Percentiles rank a stretch among this genome's conserved stretches.
Conservation (phyloP, 148 eudicot species). For the Talinum fruticosum region DNA sequence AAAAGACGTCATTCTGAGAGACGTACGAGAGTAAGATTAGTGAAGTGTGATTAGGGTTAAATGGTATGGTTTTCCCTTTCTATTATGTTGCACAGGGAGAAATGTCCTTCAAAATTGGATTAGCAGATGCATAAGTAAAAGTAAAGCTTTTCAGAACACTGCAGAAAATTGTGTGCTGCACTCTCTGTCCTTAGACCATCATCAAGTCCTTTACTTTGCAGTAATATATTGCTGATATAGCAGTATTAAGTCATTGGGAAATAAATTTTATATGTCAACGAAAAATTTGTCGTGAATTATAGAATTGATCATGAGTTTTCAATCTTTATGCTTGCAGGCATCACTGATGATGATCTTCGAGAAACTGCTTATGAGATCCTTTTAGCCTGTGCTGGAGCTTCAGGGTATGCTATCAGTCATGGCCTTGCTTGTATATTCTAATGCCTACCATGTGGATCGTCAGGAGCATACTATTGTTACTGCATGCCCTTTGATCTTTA, state of each 20-base stretch:
- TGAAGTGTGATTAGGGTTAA: not conserved
- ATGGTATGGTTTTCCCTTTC: not conserved
- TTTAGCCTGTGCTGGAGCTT: conserved; percentile 97
- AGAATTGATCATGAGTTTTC: conserved; percentile 12
- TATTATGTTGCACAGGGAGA: not conserved
- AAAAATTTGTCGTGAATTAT: not conserved
- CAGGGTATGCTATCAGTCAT: conserved; percentile 61
- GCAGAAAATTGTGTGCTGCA: not conserved
- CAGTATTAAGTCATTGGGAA: not conserved
- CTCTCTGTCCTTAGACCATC: not conserved
- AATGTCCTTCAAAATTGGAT: not conserved
- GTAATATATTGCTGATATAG: not conserved
- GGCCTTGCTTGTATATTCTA: conserved; percentile 19
- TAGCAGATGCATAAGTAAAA: not conserved
- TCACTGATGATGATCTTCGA: conserved; percentile 89
- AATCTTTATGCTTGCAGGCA: conserved; percentile 44
- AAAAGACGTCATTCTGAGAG: not conserved
- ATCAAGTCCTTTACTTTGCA: conserved; percentile 4
- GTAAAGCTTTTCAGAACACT: not conserved
- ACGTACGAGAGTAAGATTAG: not conserved
- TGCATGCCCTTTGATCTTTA: conserved; percentile 19
- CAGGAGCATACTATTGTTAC: conserved; percentile 3
- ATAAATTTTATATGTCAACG: not conserved
- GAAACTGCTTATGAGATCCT: conserved; percentile 96
- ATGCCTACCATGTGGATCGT: conserved; percentile 9